Evolutionary conservation across 495 filamentous ascomycete species (phyloP).

Genomic region (Penicillium flavigenum): DNA sequence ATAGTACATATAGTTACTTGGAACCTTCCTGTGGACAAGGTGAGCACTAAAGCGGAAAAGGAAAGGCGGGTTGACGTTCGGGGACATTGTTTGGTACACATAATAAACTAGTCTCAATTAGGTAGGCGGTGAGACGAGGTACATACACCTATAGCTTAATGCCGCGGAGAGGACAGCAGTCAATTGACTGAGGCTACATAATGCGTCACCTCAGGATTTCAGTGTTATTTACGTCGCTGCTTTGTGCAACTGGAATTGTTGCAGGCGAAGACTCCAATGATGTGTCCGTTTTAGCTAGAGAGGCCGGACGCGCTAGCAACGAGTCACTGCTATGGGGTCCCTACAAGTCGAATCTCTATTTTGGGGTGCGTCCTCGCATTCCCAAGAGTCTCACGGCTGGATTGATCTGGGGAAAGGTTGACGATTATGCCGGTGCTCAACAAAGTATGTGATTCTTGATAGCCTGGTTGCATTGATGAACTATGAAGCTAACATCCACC

Average conservation of each 20-base stretch:
- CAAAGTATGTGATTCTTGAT: slow-evolving; percentile 60
- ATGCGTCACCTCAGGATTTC: slow-evolving; percentile 37
- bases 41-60: background rate
- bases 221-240: slow-evolving; percentile 32
- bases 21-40: background rate
- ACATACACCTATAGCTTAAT: slow-evolving; percentile 5
- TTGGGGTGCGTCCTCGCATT: slow-evolving; percentile 85
- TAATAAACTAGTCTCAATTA: background rate
- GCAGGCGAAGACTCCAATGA: slow-evolving; percentile 36
- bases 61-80: background rate
- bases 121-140: background rate
- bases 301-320: slow-evolving; percentile 61
- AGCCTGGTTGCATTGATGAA: background rate
- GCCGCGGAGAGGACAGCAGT: slow-evolving; percentile 34
- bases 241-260: slow-evolving; percentile 34
- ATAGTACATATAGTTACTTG: background rate
- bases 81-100: background rate
- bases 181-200: slow-evolving; percentile 27
- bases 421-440: slow-evolving; percentile 75
- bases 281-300: slow-evolving; percentile 42
- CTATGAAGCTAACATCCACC: slow-evolving; percentile 7
- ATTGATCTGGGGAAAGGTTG: slow-evolving; percentile 87
- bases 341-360: slow-evolving; percentile 93
- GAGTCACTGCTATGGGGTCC: slow-evolving; percentile 93
- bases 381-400: slow-evolving; percentile 81